These are phyloP conservation scores for Colletotrichum sp. DNA, from an alignment of 2,329 filamentous ascomycete species.

Conservation along the genomic window DNA sequence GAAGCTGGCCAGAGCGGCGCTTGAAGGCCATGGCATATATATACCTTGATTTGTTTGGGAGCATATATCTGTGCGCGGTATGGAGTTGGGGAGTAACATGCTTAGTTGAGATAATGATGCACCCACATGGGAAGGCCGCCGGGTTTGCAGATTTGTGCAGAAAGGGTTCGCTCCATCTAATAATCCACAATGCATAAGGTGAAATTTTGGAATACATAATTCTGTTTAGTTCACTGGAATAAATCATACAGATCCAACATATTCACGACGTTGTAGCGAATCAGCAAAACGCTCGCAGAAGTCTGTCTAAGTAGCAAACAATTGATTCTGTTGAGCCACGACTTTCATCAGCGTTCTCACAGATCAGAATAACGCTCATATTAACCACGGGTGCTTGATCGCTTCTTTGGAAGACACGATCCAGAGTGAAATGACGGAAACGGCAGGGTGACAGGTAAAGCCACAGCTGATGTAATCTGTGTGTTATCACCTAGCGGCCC, in stretches of 20 bases:
- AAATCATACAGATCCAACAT: background rate
- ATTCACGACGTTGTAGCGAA: background rate
- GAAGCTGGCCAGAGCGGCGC: slow-evolving; percentile 55
- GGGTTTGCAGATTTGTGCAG: background rate
- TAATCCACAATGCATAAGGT: background rate
- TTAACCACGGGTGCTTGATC: background rate
- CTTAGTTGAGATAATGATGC: background rate
- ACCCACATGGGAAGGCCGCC: background rate
- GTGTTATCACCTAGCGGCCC: background rate
- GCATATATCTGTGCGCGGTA: background rate
- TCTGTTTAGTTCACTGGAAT: background rate
- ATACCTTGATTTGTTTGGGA: background rate
- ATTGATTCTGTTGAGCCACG: background rate
- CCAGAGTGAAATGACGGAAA: background rate
- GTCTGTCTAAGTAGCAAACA: too few relatives aligned
- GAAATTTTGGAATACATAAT: background rate
- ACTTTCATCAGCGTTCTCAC: background rate
- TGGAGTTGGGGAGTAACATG: background rate
- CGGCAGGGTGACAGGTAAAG: background rate
- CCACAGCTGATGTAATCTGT: background rate
- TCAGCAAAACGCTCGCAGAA: background rate
- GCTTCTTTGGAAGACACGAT: background rate
- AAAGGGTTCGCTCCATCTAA: background rate
- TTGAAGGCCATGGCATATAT: slow-evolving; percentile 27
- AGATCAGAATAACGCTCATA: background rate